These are phyloP conservation scores for Pezicula radicicola DNA, from an alignment of 2,329 filamentous ascomycete genomes.

Conservation along the genomic window DNA sequence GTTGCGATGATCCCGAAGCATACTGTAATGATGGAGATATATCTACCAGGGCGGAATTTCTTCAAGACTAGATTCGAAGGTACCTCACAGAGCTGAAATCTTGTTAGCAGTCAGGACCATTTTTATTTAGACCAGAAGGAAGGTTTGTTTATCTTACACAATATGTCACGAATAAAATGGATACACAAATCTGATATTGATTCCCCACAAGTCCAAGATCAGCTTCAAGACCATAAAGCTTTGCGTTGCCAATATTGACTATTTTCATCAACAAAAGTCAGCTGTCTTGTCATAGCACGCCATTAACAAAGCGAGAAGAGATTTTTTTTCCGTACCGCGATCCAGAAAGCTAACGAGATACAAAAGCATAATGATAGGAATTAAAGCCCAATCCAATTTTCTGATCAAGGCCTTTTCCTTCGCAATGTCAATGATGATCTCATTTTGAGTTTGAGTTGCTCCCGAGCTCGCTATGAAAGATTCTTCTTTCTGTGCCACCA, in stretches of 20 bases:
- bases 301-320: too few species aligned
- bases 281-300: too few species aligned
- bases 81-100: slow-evolving; percentile 35
- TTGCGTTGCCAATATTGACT: slow-evolving; percentile 59
- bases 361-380: slow-evolving; percentile 64
- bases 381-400: slow-evolving; percentile 61
- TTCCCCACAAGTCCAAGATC: slow-evolving; percentile 50
- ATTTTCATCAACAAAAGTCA: neutral
- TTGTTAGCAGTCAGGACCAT: neutral
- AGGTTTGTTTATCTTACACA: slow-evolving; percentile 38
- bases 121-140: neutral
- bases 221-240: slow-evolving; percentile 53
- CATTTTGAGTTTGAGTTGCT: too few species aligned
- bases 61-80: slow-evolving; percentile 44
- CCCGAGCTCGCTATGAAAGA: too few species aligned
- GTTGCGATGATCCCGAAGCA: slow-evolving; percentile 50
- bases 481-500: too few species aligned
- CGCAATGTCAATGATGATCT: too few species aligned
- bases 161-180: slow-evolving; percentile 48
- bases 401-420: too few species aligned
- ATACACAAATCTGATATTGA: slow-evolving; percentile 55
- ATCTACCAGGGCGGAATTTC: slow-evolving; percentile 41
- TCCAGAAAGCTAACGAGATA: slow-evolving; percentile 78
- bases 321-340: slow-evolving; percentile 43
- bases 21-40: slow-evolving; percentile 43